Conservation (phyloP, 164 flowering plant genomes). For the Umbilicus rupestris region DNA sequence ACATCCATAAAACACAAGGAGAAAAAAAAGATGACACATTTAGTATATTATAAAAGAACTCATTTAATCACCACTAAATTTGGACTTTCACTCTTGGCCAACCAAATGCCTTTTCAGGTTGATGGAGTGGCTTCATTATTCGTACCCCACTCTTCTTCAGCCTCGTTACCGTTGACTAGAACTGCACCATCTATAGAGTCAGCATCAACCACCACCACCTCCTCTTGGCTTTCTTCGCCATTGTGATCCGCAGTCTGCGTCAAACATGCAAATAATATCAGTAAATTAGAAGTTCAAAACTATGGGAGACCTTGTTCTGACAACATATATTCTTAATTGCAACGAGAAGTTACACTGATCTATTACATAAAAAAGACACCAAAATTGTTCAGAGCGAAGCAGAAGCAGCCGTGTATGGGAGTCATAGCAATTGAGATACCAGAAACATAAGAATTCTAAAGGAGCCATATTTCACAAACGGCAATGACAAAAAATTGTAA, state of each 20-base stretch:
- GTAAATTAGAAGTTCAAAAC: conserved; percentile 4
- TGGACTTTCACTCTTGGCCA: conserved; percentile 70
- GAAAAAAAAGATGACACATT: not conserved
- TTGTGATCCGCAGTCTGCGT: conserved; percentile 15
- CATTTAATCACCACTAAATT: conserved; percentile 74
- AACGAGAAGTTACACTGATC: not conserved
- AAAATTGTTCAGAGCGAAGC: too few relatives aligned
- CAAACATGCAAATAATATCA: conserved; percentile 20
- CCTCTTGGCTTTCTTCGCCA: conserved; percentile 52
- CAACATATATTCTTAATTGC: not conserved
- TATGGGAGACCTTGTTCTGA: not conserved
- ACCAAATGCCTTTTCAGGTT: conserved; percentile 72
- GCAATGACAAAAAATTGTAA: too few relatives aligned
- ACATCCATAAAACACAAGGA: not conserved
- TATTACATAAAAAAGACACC: not conserved
- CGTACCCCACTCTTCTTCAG: conserved; percentile 87
- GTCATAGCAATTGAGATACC: too few relatives aligned
- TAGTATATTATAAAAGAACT: not conserved
- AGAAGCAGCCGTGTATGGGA: too few relatives aligned
- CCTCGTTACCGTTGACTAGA: conserved; percentile 75
- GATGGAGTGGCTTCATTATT: conserved; percentile 88
- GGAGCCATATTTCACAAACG: too few relatives aligned
- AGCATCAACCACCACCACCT: conserved; percentile 70
- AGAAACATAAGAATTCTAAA: too few relatives aligned
- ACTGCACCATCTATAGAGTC: conserved; percentile 80